Percentiles rank a stretch among this genome's conserved stretches.
These are phyloP conservation scores for Austropuccinia psidii DNA, from an alignment of 1,284 basidiomycete genomes.

Conservation along the genomic window DNA sequence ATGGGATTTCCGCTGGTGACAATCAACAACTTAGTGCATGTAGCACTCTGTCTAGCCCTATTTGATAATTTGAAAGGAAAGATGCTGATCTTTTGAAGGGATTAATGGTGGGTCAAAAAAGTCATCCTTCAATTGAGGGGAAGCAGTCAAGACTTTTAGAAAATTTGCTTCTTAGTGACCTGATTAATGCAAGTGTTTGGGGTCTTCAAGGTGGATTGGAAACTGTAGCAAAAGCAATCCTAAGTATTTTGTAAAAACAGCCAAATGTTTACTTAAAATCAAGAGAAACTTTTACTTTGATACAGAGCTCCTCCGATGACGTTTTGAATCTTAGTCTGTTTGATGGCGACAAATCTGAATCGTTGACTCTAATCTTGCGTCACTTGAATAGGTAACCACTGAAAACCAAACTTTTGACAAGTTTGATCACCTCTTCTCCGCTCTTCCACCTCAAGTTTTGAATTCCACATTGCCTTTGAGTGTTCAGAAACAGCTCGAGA, in stretches of 20 bases:
- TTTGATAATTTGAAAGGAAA: conserved; percentile 65
- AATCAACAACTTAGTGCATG: conserved; percentile 65
- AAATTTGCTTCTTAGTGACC: not conserved
- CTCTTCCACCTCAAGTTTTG: conserved; percentile 40
- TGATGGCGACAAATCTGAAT: conserved; percentile 25
- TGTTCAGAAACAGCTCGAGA: conserved; percentile 58
- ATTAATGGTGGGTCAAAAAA: conserved; percentile 50
- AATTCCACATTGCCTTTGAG: conserved; percentile 43
- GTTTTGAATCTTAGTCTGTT: conserved; percentile 41
- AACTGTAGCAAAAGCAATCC: conserved; percentile 59
- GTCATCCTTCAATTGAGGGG: too few species aligned
- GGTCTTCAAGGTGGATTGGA: conserved; percentile 71
- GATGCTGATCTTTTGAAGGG: conserved; percentile 64
- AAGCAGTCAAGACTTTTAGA: not conserved
- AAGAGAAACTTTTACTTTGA: conserved; percentile 49
- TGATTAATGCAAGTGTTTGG: conserved; percentile 59
- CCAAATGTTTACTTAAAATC: conserved; percentile 59
- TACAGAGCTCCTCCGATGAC: conserved; percentile 48
- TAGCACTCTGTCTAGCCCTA: conserved; percentile 60
- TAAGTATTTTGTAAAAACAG: conserved; percentile 51
- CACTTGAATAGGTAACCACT: not conserved
- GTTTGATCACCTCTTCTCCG: conserved; percentile 39
- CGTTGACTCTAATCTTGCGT: not conserved
- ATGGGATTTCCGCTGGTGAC: conserved; percentile 88
- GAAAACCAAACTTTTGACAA: not conserved